Evolutionary conservation across 805 yeast genomes (phyloP), one percentile per base, ranked within the genome.

Genomic region (Wickerhamomyces hampshirensis): DNA sequence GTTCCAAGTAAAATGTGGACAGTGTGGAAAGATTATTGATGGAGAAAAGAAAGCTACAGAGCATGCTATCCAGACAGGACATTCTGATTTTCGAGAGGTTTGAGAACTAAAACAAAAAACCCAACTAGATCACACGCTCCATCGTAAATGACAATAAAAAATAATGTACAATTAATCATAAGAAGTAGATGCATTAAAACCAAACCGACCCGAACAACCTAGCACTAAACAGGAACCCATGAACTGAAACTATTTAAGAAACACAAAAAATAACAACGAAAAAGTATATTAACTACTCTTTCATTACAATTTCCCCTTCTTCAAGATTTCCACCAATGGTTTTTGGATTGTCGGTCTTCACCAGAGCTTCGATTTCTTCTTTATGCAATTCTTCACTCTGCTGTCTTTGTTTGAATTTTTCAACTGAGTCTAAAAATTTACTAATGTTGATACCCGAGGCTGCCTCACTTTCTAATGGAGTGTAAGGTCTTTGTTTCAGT

Each of bases 401-500:
- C 33, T 69, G 63, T 23, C 66, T 55, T 51, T 62, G 65, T 41
- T 76, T 75, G 51, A 79, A 76, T 42, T 71, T 64, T 42, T 81
- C 80, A 15, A 82, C 89, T 34, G 75, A 68, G 35, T 69, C 66
- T 51, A 81, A 56, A 57, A 77, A 89, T 57, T 75, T 80, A 34
- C 70, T 69, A 51, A 91, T 65, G 56, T 86, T 81, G 13, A 72
- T 65, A 4, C 98, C 98, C 0, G 83, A 74, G 2, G 95, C 97
- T 23, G 96, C 96, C 52, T 87, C 88, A 27, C 95, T 81, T 55
- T 91, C 98, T 42, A 83, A 75, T 37, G 77, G 81, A 5, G 96
- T 79, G 56, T 91, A 91, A 7, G 97, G 97, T 35, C 80, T 82
- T 33, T 69, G 77, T 39, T 73, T 75, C 50, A 93, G 66, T 28